Conservation (phyloP, 2,329 filamentous ascomycete genomes). For the Ploettnerulaceae sp. region DNA sequence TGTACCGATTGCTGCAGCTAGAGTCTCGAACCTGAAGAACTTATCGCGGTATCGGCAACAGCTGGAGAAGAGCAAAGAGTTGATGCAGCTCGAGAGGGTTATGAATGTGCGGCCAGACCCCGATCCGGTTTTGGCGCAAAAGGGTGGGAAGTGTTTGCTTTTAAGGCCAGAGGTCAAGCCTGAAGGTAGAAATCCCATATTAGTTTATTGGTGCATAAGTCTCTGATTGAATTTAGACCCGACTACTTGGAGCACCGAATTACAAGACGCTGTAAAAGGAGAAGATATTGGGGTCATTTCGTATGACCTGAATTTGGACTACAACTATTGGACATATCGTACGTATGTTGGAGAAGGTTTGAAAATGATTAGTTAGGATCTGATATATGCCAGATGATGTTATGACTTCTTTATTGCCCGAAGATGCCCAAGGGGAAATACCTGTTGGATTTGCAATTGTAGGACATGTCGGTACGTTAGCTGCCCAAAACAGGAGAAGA, state of each 20-base stretch:
- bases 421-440: constrained; percentile 73
- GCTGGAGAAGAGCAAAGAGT: constrained; percentile 60
- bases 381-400: constrained; percentile 52
- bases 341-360: constrained; percentile 32
- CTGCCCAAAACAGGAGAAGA: constrained; percentile 6
- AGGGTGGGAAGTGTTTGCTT: constrained; percentile 58
- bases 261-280: constrained; percentile 63
- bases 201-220: background rate
- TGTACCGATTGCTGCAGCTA: constrained; percentile 71
- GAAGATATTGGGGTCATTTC: constrained; percentile 68
- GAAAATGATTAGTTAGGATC: background rate
- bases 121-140: constrained; percentile 45
- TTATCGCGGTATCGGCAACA: constrained; percentile 67
- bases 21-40: constrained; percentile 68
- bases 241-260: constrained; percentile 68
- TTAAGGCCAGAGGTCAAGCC: constrained; percentile 52
- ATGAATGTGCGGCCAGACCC: constrained; percentile 60
- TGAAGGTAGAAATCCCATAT: constrained; percentile 36
- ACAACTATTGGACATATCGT: constrained; percentile 84
- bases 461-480: constrained; percentile 69
- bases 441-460: constrained; percentile 83
- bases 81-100: constrained; percentile 60
- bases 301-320: constrained; percentile 71
- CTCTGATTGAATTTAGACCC: constrained; percentile 45
- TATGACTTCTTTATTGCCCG: constrained; percentile 73